Evolutionary conservation across 1,284 basidiomycete species (phyloP).

Genomic region (Trichosporon asahii): DNA sequence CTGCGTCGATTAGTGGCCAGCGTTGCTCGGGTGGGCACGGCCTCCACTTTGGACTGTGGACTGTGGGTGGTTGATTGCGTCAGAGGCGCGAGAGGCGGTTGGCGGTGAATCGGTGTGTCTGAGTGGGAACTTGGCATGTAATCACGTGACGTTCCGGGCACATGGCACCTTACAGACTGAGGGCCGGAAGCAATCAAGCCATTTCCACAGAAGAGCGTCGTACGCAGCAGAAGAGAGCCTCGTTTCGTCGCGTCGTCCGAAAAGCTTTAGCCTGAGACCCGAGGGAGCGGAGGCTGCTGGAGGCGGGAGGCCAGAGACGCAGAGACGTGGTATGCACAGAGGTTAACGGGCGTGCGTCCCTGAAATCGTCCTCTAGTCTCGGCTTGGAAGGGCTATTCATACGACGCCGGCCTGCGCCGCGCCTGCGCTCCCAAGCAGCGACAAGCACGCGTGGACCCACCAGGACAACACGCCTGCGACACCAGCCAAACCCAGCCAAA

Average conservation of each 20-base stretch:
- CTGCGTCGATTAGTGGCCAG: not conserved
- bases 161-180: not conserved
- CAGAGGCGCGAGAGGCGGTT: not conserved
- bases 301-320: not conserved
- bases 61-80: not conserved
- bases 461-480: not conserved
- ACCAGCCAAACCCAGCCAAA: not conserved
- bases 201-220: not conserved
- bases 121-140: not conserved
- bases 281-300: not conserved
- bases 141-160: not conserved
- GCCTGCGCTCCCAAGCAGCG: not conserved
- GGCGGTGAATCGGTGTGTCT: not conserved
- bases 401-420: not conserved
- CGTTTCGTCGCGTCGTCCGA: slow-evolving; percentile 1
- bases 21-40: not conserved
- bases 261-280: not conserved
- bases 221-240: not conserved
- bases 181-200: not conserved
- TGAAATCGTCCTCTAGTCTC: slow-evolving; percentile 2
- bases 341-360: not conserved
- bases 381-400: not conserved
- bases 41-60: slow-evolving; percentile 5
- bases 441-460: not conserved
- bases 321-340: not conserved